Conservation (phyloP, 345 rosid genomes). For the Geranium brycei region DNA sequence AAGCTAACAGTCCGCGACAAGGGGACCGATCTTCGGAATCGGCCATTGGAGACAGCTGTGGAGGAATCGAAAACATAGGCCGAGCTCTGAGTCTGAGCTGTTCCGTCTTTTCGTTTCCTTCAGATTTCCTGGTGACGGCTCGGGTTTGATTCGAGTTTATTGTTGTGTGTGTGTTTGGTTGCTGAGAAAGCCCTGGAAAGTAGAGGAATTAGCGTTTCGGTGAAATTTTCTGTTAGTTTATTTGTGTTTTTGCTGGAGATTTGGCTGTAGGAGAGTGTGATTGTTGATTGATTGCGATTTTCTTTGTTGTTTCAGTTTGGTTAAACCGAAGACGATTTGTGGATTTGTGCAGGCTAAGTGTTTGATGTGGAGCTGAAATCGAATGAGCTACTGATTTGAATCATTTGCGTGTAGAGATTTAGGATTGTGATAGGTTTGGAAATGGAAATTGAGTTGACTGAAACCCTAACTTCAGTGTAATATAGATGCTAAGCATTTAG, state of each 20-base stretch:
- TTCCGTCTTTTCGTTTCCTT: too few species aligned
- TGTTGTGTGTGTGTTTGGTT: background rate
- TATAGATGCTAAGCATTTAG: background rate
- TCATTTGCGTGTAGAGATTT: background rate
- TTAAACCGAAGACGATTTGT: background rate
- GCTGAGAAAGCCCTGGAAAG: background rate
- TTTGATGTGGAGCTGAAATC: too few species aligned
- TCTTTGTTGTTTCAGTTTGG: background rate
- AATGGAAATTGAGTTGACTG: background rate
- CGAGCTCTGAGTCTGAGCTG: too few species aligned
- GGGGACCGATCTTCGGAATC: too few species aligned
- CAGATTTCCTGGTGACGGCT: background rate
- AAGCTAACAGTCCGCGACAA: too few species aligned
- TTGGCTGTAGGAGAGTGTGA: background rate
- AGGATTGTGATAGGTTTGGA: background rate
- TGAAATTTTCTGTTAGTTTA: background rate
- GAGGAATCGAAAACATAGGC: too few species aligned
- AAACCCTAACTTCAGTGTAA: background rate
- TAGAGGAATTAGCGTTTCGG: background rate
- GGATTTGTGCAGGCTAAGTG: background rate
- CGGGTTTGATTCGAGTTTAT: background rate
- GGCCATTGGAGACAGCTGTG: too few species aligned
- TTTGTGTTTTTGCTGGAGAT: too few species aligned
- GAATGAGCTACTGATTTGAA: background rate
- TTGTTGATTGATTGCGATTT: background rate